phyloP scores from a whole-genome alignment of 2,329 filamentous ascomycete species.

The Domatiomyces catenatus region DNA sequence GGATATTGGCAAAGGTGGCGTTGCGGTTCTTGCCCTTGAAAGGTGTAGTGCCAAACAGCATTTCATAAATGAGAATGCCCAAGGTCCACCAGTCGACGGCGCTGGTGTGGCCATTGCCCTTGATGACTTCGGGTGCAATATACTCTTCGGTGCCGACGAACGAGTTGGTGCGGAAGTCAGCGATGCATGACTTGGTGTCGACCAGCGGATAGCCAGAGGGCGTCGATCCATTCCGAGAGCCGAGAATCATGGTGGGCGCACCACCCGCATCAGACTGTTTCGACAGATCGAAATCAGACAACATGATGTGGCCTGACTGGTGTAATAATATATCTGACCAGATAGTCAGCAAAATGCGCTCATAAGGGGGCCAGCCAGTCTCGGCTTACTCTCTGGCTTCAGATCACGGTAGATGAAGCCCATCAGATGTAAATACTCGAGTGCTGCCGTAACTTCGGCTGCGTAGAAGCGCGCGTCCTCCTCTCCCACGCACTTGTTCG shows the following conservation, averaged over 20 bases:
- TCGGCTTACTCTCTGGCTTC: constrained; percentile 81
- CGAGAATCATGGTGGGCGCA: constrained; percentile 94
- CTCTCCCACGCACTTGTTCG: constrained; percentile 92
- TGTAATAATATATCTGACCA: constrained; percentile 81
- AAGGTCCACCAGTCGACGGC: constrained; percentile 99
- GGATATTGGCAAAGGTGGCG: constrained; percentile 92
- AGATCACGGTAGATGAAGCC: constrained; percentile 97
- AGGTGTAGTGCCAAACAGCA: constrained; percentile 94
- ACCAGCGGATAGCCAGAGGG: constrained; percentile 85
- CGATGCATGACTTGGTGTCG: constrained; percentile 95
- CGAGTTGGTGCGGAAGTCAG: constrained; percentile 94
- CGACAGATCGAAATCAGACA: constrained; percentile 95
- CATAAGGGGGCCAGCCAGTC: neutral
- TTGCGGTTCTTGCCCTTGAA: constrained; percentile 99
- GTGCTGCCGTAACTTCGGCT: constrained; percentile 85
- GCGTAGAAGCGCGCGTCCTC: constrained; percentile 96
- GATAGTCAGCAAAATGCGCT: constrained; percentile 24
- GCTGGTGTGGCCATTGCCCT: constrained; percentile 94
- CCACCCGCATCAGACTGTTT: constrained; percentile 95
- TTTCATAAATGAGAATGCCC: constrained; percentile 94
- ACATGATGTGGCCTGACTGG: constrained; percentile 99
- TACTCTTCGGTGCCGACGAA: constrained; percentile 99
- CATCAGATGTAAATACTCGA: constrained; percentile 97
- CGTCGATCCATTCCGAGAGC: constrained; percentile 66
- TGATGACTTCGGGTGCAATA: constrained; percentile 96